A percentile compares a stretch with the other conserved stretches of the same genome.
Evolutionary conservation across 331 rosid genomes (phyloP).

Genomic region (Pyrus hybrid): DNA sequence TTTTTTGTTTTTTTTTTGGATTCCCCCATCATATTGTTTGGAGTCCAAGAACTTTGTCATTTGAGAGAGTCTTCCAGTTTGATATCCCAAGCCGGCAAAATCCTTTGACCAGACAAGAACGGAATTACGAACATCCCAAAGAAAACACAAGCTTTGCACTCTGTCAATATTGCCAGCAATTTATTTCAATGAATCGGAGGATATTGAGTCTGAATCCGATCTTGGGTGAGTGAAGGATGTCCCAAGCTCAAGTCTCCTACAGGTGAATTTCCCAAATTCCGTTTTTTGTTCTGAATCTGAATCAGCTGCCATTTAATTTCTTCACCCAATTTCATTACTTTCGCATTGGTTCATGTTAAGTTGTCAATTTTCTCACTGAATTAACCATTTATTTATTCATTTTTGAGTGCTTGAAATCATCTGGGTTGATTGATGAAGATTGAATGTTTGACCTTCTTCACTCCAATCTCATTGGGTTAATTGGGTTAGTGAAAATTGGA

Average conservation of each 20-base stretch:
- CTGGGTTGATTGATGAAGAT: not conserved
- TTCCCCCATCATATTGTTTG: no score
- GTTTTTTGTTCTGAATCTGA: not conserved
- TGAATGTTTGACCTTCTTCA: not conserved
- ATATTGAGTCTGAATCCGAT: not conserved
- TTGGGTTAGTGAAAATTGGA: not conserved
- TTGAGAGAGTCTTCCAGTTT: not conserved
- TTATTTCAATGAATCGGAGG: not conserved
- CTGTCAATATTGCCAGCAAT: not conserved
- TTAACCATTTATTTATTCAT: not conserved
- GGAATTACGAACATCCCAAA: not conserved
- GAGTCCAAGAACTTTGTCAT: not conserved
- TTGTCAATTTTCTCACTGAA: not conserved
- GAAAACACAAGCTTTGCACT: not conserved
- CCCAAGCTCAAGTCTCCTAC: slow-evolving; percentile 15
- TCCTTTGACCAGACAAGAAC: not conserved
- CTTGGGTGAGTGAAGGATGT: slow-evolving; percentile 11
- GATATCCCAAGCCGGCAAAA: not conserved
- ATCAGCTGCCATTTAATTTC: not conserved
- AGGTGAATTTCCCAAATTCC: not conserved
- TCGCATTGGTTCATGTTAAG: not conserved
- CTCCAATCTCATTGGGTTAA: not conserved
- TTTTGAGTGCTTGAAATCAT: not conserved
- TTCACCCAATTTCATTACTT: not conserved
- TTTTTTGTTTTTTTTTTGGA: no score